A percentile compares a stretch with the other conserved stretches of the same genome.
Conservation (phyloP, 345 rosid species). For the Erucastrum elatum region DNA sequence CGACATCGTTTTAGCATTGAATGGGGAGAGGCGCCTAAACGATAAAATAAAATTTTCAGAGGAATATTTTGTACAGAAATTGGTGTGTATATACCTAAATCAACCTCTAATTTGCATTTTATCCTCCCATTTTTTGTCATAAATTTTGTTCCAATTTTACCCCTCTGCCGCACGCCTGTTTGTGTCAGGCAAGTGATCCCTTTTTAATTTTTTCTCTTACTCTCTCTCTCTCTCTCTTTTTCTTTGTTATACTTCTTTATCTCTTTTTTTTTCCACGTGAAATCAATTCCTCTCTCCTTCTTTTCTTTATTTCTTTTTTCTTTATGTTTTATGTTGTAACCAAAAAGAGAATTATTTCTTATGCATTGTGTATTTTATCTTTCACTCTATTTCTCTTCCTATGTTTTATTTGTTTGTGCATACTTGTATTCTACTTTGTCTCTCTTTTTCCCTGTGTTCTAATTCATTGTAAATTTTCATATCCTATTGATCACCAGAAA, state of each 20-base stretch:
- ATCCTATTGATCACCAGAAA: not conserved
- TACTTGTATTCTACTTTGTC: too few relatives aligned
- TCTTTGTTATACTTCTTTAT: too few relatives aligned
- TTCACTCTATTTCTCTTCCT: too few relatives aligned
- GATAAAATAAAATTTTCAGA: not conserved
- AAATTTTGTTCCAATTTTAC: not conserved
- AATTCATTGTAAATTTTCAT: not conserved
- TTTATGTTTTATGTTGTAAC: too few relatives aligned
- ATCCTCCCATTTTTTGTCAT: not conserved
- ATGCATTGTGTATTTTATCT: too few relatives aligned
- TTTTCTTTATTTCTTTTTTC: not conserved
- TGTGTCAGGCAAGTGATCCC: not conserved
- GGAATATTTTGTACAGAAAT: not conserved
- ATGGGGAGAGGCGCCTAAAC: not conserved
- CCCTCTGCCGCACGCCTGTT: not conserved
- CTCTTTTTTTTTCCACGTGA: not conserved
- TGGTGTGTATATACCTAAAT: not conserved
- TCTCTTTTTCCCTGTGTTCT: not conserved
- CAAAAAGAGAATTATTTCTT: too few relatives aligned
- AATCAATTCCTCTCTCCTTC: not conserved
- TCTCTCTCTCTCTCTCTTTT: not conserved
- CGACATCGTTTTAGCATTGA: not conserved
- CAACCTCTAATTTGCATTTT: not conserved
- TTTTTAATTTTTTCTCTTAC: not conserved
- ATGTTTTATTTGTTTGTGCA: too few relatives aligned